These are phyloP conservation scores for Ministeria vibrans DNA, from an alignment of 78 protist species.

Conservation along the genomic window DNA sequence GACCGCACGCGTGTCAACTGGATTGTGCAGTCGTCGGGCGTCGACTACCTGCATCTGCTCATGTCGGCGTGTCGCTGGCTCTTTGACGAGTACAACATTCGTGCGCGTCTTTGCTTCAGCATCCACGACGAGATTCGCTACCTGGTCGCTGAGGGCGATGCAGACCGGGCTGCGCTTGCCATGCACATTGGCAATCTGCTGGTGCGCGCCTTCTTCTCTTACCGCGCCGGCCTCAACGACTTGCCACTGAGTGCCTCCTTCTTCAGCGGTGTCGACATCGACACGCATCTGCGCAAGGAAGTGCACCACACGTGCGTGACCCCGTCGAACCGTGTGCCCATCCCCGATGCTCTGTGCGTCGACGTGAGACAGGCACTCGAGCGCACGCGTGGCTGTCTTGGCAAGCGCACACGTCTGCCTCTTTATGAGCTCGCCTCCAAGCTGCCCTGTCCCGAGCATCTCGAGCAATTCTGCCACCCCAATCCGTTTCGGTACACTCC, in stretches of 20 bases:
- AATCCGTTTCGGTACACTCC: no score
- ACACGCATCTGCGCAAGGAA: slow-evolving; percentile 24
- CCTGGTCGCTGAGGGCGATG: background rate
- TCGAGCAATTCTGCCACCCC: no score
- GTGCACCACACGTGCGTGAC: background rate
- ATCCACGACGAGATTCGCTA: slow-evolving; percentile 41
- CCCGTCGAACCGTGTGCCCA: slow-evolving; percentile 2
- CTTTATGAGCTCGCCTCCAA: no score
- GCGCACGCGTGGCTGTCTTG: no score
- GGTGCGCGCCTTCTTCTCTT: slow-evolving; percentile 12
- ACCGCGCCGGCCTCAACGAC: background rate
- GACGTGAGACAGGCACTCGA: no score
- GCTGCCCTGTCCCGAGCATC: no score
- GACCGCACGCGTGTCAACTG: slow-evolving; percentile 19
- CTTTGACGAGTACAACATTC: background rate
- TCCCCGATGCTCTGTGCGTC: no score
- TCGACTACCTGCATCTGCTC: slow-evolving; percentile 43
- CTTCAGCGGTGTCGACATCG: slow-evolving; percentile 26
- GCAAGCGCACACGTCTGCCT: no score
- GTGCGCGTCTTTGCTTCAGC: slow-evolving; percentile 6
- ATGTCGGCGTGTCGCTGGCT: slow-evolving; percentile 8
- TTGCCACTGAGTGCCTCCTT: slow-evolving; percentile 21
- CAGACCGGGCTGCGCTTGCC: slow-evolving; percentile 10
- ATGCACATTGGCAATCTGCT: slow-evolving; percentile 15
- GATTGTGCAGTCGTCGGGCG: slow-evolving; percentile 45